Evolutionary conservation across 2,329 filamentous ascomycete species (phyloP).

Genomic region (Volutella citrinella): DNA sequence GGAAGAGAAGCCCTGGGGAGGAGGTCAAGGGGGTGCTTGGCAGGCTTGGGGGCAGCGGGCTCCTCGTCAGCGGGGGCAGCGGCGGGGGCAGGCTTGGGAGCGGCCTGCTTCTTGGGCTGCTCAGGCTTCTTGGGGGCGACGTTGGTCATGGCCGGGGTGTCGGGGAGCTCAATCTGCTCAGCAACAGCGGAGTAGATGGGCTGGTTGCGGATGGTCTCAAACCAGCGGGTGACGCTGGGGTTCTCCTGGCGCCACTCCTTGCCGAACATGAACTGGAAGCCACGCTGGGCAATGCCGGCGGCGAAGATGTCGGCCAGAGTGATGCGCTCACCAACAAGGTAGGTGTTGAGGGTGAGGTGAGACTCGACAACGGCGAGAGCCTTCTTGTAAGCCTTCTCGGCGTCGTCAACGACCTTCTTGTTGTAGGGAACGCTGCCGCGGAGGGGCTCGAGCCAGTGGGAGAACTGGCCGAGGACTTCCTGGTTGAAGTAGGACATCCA

Average conservation of each 20-base stretch:
- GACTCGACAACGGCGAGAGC: slow-evolving; percentile 73
- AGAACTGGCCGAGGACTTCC: slow-evolving; percentile 73
- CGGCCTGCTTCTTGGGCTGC: slow-evolving; percentile 59
- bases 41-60: slow-evolving; percentile 70
- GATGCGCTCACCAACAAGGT: slow-evolving; percentile 95
- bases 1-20: slow-evolving; percentile 77
- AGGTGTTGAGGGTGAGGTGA: slow-evolving; percentile 90
- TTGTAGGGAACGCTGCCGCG: slow-evolving; percentile 83
- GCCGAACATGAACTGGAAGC: slow-evolving; percentile 93
- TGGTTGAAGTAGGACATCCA: slow-evolving; percentile 98
- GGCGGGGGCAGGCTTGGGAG: slow-evolving; percentile 60
- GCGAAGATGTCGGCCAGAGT: slow-evolving; percentile 93
- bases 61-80: slow-evolving; percentile 41
- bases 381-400: slow-evolving; percentile 65
- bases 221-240: slow-evolving; percentile 92
- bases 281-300: slow-evolving; percentile 74
- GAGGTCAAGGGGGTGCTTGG: slow-evolving; percentile 92
- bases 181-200: slow-evolving; percentile 81
- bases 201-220: slow-evolving; percentile 89
- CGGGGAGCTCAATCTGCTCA: slow-evolving; percentile 72
- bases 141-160: slow-evolving; percentile 73
- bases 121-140: slow-evolving; percentile 75
- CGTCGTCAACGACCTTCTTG: slow-evolving; percentile 93
- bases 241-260: slow-evolving; percentile 79
- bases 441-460: slow-evolving; percentile 83